Conservation (phyloP, 1,284 basidiomycete species). For the Puccinia brachypodii region DNA sequence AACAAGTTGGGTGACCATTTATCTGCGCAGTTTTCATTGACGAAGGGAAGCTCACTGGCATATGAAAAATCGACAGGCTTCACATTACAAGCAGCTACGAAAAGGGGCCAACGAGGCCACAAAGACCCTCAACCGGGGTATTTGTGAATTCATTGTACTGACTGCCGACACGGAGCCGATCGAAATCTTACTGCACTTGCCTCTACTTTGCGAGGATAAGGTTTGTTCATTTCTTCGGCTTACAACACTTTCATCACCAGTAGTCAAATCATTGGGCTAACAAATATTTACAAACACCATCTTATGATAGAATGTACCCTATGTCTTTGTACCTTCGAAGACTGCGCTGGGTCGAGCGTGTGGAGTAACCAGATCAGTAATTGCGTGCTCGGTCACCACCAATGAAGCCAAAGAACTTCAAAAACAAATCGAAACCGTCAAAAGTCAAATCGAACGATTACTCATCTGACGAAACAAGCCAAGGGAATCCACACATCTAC, state of each 20-base stretch:
- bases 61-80: constrained; percentile 63
- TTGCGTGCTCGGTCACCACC: constrained; percentile 90
- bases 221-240: constrained; percentile 58
- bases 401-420: constrained; percentile 91
- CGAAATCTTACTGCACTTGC: constrained; percentile 95
- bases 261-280: neutral
- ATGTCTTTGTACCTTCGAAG: constrained; percentile 86
- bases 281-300: neutral
- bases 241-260: neutral
- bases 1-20: constrained; percentile 49
- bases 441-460: constrained; percentile 58
- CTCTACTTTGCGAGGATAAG: constrained; percentile 98
- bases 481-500: neutral
- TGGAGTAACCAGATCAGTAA: constrained; percentile 92
- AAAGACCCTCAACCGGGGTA: constrained; percentile 98
- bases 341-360: constrained; percentile 93
- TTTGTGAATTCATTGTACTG: constrained; percentile 96
- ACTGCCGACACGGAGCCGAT: constrained; percentile 95
- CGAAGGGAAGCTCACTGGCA: neutral
- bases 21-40: neutral
- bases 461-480: constrained; percentile 37
- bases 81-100: constrained; percentile 94
- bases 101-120: constrained; percentile 95
- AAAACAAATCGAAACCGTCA: constrained; percentile 85
- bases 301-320: constrained; percentile 53